Evolutionary conservation across 1,284 basidiomycete species (phyloP), one percentile per base, ranked within the genome.

Genomic region (Apiotrichum porosum): DNA sequence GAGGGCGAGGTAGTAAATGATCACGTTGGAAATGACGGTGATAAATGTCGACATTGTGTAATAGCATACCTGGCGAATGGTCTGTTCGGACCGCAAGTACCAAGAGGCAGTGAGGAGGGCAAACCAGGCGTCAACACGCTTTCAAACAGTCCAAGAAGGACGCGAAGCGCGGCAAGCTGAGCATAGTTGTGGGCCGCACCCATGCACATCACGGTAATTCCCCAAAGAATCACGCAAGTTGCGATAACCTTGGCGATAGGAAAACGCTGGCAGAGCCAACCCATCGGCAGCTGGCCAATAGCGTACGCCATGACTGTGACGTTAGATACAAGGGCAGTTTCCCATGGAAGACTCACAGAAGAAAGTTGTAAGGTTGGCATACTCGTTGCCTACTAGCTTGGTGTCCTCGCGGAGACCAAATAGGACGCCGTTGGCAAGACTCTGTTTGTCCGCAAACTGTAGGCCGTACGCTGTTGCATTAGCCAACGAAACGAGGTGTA

Each of bases 351-450:
- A 37, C 41, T 34, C 21, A 48, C 45, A 34, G 30, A 47, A 47
- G 17, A 23, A 50, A 23, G 37, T 30, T 15, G 47, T 37, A 9
- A 61, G 49, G 43, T 49, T 53, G 9, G 53, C 54, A 40, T 58
- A 65, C 36, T 68, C 49, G 17, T 60, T 51, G 1, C 55, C 57
- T 0, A 52, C 49, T 1, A 69, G 40, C 6, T 50, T 13, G 1
- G 61, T 67, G 44, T 66, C 66, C 22, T 55, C 36, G 12, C 50
- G 45, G 15, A 68, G 49, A 1, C 62, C 61, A 12, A 58, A 55
- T 18, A 58, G 37, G 39, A 61, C 57, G 26, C 60, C 61, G 9
- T 37, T 37, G 3, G 54, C 33, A 2, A 59, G 41, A 3, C 49
- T 52, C 15, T 45, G 44, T 41, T 59, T 59, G 48, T 59, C 57